Percentiles rank a stretch among this genome's conserved stretches.
Evolutionary conservation across 495 filamentous ascomycete species (phyloP).

Genomic region (Thermochaetoides thermophila): DNA sequence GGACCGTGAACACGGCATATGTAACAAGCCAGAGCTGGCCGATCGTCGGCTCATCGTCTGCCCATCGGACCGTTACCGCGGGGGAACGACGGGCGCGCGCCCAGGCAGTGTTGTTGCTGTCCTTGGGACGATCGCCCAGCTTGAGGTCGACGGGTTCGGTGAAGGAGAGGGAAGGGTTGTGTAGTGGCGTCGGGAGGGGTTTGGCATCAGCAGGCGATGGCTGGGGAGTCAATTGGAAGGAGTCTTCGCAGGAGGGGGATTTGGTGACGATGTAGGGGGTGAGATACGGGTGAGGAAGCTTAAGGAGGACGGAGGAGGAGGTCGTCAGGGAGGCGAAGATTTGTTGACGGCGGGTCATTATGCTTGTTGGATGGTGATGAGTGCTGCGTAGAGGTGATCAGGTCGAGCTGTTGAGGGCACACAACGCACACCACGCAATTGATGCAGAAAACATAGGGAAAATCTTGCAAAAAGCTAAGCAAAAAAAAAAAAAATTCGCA

Average conservation of each 20-base stretch:
- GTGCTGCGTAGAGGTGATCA: too few relatives aligned
- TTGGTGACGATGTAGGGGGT: constrained; percentile 23
- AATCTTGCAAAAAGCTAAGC: too few relatives aligned
- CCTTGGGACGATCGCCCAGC: constrained; percentile 29
- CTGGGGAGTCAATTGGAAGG: too few relatives aligned
- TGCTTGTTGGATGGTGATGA: too few relatives aligned
- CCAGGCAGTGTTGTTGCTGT: constrained; percentile 33
- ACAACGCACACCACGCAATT: too few relatives aligned
- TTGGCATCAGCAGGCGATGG: constrained; percentile 10
- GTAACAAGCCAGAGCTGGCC: constrained; percentile 48
- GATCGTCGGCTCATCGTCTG: constrained; percentile 27
- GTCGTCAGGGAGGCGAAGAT: constrained; percentile 15
- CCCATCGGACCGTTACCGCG: constrained; percentile 22
- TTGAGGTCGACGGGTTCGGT: constrained; percentile 30
- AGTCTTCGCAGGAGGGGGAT: not conserved
- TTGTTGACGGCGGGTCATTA: too few relatives aligned
- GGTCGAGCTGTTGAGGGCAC: too few relatives aligned
- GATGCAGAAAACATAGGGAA: too few relatives aligned
- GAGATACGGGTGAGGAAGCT: constrained; percentile 32
- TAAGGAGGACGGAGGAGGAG: constrained; percentile 24
- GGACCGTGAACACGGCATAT: constrained; percentile 43
- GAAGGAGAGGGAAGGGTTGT: constrained; percentile 23
- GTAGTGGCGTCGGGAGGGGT: constrained; percentile 6
- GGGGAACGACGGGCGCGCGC: constrained; percentile 30
- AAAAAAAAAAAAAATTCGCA: too few relatives aligned